A percentile compares a stretch with the other conserved stretches of the same genome.
phyloP scores from a whole-genome alignment of 805 yeast species.

The Saccharomycopsis schoenii region DNA sequence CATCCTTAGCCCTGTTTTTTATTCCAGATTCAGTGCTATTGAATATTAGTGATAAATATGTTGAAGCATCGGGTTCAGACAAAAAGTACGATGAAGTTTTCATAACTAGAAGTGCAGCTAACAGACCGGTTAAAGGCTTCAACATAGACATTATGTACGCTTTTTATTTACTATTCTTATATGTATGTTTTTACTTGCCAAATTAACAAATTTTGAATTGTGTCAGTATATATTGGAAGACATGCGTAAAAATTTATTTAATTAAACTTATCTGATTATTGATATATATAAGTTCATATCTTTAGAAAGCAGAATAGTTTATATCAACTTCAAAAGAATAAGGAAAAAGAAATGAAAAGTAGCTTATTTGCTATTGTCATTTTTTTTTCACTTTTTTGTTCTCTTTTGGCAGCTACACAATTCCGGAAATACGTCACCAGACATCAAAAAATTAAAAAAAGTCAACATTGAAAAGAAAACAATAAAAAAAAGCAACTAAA shows the following conservation, averaged over 20 bases:
- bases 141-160: not conserved
- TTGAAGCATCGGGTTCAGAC: not conserved
- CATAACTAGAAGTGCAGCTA: not conserved
- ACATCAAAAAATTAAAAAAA: not conserved
- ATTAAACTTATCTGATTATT: no score
- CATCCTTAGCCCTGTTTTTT: not conserved
- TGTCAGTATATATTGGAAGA: no score
- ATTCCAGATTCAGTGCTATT: not conserved
- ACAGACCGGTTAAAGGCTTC: not conserved
- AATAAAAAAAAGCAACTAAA: not conserved
- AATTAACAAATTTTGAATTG: no score
- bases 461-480: not conserved
- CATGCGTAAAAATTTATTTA: no score
- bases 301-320: no score
- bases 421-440: not conserved
- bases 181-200: no score
- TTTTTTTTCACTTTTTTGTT: not conserved
- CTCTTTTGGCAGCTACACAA: not conserved
- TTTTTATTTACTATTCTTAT: not conserved
- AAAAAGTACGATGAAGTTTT: not conserved
- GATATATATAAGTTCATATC: no score
- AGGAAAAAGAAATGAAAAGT: not conserved
- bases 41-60: not conserved
- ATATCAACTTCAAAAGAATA: not conserved
- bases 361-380: not conserved